phyloP scores from a whole-genome alignment of 2,329 filamentous ascomycete species.

The Colletotrichum melonis region DNA sequence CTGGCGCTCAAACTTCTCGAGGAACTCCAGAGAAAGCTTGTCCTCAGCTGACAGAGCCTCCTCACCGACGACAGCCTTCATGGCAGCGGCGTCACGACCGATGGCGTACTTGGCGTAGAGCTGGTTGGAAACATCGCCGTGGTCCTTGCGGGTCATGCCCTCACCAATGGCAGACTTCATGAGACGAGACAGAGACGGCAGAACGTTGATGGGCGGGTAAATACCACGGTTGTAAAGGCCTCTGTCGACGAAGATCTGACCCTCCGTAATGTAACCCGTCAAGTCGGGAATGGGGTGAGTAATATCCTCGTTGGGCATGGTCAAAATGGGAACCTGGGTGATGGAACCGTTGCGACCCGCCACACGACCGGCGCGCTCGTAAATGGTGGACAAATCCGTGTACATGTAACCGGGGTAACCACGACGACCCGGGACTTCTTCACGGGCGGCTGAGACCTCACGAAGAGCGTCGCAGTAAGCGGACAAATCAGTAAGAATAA shows the following conservation, averaged over 20 bases:
- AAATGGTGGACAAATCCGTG: slow-evolving; percentile 99
- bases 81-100: slow-evolving; percentile 95
- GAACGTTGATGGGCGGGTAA: slow-evolving; percentile 98
- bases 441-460: slow-evolving; percentile 96
- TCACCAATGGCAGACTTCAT: slow-evolving; percentile 99
- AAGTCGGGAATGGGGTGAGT: slow-evolving; percentile 99
- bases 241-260: slow-evolving; percentile 97
- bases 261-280: slow-evolving; percentile 99
- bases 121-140: slow-evolving; percentile 99
- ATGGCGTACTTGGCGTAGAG: slow-evolving; percentile 99
- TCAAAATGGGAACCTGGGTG: slow-evolving; percentile 98
- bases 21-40: slow-evolving; percentile 96
- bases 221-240: slow-evolving; percentile 95
- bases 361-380: slow-evolving; percentile 98
- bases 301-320: slow-evolving; percentile 99
- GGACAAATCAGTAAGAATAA: slow-evolving; percentile 97
- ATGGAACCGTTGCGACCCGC: slow-evolving; percentile 97
- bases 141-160: slow-evolving; percentile 95
- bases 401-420: slow-evolving; percentile 99
- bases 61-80: slow-evolving; percentile 99
- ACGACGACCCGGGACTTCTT: slow-evolving; percentile 99
- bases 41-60: slow-evolving; percentile 96
- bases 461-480: slow-evolving; percentile 99
- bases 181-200: slow-evolving; percentile 96
- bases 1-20: slow-evolving; percentile 97